phyloP scores from a whole-genome alignment of 2,329 filamentous ascomycete species.

The Beauveria caledonica region DNA sequence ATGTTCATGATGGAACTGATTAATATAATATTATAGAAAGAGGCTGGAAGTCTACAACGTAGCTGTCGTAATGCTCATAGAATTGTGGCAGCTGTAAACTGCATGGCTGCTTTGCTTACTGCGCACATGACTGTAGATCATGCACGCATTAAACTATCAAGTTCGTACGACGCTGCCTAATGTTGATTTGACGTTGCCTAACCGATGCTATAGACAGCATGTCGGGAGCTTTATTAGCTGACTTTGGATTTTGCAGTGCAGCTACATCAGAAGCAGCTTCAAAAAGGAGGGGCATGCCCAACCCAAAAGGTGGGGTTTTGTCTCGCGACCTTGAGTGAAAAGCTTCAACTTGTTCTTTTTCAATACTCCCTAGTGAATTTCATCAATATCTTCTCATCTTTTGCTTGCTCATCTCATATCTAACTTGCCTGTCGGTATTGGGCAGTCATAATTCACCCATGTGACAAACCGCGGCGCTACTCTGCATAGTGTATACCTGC shows the following conservation, averaged over 20 bases:
- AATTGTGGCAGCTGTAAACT: not conserved
- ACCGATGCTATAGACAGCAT: not conserved
- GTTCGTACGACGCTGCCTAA: not conserved
- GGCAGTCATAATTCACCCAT: no score
- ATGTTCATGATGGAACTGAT: conserved; percentile 6
- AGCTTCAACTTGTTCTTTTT: not conserved
- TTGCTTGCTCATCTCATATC: not conserved
- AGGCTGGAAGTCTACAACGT: not conserved
- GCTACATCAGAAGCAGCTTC: conserved; percentile 1
- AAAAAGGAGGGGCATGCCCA: conserved; percentile 6
- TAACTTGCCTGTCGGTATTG: not conserved
- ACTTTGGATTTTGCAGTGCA: not conserved
- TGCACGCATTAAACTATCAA: not conserved
- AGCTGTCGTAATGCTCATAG: not conserved
- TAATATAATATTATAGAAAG: not conserved
- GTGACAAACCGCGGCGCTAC: not conserved
- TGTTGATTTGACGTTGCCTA: not conserved
- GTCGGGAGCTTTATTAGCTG: not conserved
- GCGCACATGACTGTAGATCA: not conserved
- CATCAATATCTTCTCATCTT: not conserved
- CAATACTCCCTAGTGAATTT: not conserved
- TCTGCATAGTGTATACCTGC: not conserved
- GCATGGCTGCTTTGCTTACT: not conserved
- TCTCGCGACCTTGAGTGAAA: not conserved
- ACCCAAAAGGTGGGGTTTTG: conserved; percentile 7